Base-by-base conservation (phyloP, 148 eudicot species). In the Chenopodium quinoa region DNA sequence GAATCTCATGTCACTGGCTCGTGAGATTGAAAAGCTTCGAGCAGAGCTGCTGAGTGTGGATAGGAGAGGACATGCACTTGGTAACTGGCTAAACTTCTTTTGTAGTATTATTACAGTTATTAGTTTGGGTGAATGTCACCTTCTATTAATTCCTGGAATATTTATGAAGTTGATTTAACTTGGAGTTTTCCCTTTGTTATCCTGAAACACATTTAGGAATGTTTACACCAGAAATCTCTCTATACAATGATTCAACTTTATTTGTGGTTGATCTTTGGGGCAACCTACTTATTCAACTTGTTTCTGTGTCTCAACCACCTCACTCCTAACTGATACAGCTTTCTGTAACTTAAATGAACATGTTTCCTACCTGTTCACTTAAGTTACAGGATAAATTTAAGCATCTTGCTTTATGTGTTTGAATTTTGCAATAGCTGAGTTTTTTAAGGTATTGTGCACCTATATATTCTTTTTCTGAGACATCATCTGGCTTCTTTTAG, bases 11-110 rank as follows among this genome's bases (percentile, higher is more conserved):
- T 86, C 92, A 70, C 86, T 92, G 92, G 92, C 93, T 83, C 93
- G 91, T 73, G 97, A 93, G 77, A 85, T 95, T 77, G 96, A 95
- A 81, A 93, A 90, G 86, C 93, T 95, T 62, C 92, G 90, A 81
- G 87, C 91, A 37, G 94, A 93, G 84, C 91, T 87, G 82, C 77
- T 87, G 76, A 81, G 79, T 84, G 78, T 73, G 72, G 94, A 91
- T 32, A 86, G 90, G 86, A 86, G 95, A 79, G 81, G 85, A 31
- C 88, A 69, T 81, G 91, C 88, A 76, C 80, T 74, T 79, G 91
- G 92, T 91, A 90, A 75, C 62, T 32, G 37, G 68, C 85, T 87
- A 20, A 31, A 50, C 83, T 69, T 78, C 32, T 34, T 46, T 1
- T 8, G 11, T 77, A 47, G 19, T 81, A 29, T 32, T 62, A 58